Base-by-base conservation (phyloP, 2,329 filamentous ascomycete genomes). In the Cladosporium sp. region DNA sequence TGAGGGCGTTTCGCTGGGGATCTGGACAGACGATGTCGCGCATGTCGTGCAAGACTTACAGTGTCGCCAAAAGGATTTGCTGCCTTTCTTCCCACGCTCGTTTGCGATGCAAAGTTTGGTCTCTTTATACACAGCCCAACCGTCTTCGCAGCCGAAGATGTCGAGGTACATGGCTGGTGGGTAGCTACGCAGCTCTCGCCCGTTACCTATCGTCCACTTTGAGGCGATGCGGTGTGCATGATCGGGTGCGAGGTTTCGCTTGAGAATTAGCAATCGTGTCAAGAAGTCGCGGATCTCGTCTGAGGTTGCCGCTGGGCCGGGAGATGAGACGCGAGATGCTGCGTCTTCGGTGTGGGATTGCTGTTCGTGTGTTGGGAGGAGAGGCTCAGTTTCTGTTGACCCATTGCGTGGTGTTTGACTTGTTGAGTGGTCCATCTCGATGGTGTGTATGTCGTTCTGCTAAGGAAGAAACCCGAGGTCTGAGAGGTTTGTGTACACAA, bases 91-190 rank as follows among this genome's bases (percentile, higher is more conserved):
- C 7, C 20, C 17, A 22, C 28, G 13, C 9, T 45, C 42, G 13
- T 22, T 8, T 2, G 17, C 25, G 42, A 45, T 28, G 22, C 24
- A 45, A 15, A n/a, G 12, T 24, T 48, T 48, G 45, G 28, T 48
- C 28, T 60, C 61, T 42, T 58, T 61, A 54, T 60, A 64, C 0
- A 64, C 52, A 12, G 59, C 44, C 61, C 62, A 63, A 3, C 57
- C 61, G 36, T 64, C 61, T 32, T 63, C 59, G 4, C 45, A 12
- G 2, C 61, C 62, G 44, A 65, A 61, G 15, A 64, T 58, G 5
- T 63, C 57, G 2, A 49, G 48, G 20, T 53, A 65, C 42, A 64
- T 49, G 5, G 35, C 19, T 0, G 59, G 48, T 3, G 60, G 53
- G 28, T 63, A 63, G 10, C 17, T 34, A 1, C 40, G 52, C 3